A percentile compares a stretch with the other conserved stretches of the same genome.
Evolutionary conservation across 31 red algal genomes (phyloP).

Genomic region (Odonthalia washingtoniensis): DNA sequence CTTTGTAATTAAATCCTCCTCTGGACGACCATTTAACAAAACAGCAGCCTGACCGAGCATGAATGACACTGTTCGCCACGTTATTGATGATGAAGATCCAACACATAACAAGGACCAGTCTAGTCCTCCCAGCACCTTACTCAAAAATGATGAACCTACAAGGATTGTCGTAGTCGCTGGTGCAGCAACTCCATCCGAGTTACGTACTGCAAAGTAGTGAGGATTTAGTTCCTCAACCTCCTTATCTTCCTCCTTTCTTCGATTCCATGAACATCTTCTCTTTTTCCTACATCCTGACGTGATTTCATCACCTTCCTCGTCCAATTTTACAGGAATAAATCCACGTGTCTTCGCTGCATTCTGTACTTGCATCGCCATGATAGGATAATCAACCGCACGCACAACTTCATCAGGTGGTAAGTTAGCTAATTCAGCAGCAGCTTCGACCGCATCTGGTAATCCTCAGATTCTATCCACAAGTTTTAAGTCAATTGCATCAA

Average conservation of each 20-base stretch:
- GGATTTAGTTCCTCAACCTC: constrained; percentile 36
- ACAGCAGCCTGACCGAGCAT: neutral
- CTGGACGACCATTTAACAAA: neutral
- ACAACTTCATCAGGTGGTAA: constrained; percentile 45
- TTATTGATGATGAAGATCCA: too few relatives aligned
- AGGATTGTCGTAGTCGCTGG: neutral
- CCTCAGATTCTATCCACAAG: constrained; percentile 93
- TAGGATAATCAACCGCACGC: constrained; percentile 57
- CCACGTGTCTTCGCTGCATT: constrained; percentile 54
- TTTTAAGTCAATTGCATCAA: constrained; percentile 64
- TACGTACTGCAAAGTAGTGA: neutral
- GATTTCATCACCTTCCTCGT: constrained; percentile 74
- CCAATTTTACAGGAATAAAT: constrained; percentile 54
- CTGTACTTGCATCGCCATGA: constrained; percentile 55
- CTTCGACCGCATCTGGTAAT: constrained; percentile 71
- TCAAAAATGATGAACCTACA: neutral
- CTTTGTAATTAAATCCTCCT: neutral
- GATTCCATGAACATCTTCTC: constrained; percentile 34
- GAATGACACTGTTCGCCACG: neutral
- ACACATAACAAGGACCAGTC: neutral
- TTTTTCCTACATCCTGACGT: constrained; percentile 37
- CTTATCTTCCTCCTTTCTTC: constrained; percentile 25
- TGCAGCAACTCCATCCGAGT: neutral
- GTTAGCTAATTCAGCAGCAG: constrained; percentile 64
- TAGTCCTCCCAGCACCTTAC: constrained; percentile 6